Percentiles rank a stretch among this genome's conserved stretches.
Evolutionary conservation across 1,139 yeast species (phyloP).

Genomic region (Suhomyces panamericanus): DNA sequence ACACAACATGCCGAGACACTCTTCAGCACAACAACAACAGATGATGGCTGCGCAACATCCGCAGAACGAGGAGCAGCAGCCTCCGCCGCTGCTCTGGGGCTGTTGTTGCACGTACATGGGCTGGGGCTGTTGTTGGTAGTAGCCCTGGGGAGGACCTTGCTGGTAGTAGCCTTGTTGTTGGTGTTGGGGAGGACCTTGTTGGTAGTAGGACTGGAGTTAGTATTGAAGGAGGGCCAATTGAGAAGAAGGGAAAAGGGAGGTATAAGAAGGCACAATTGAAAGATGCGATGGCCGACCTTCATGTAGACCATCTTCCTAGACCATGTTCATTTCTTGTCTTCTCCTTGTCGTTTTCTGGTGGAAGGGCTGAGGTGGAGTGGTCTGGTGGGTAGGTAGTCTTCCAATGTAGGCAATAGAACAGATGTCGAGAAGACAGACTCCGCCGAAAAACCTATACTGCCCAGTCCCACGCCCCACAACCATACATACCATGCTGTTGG

Average conservation of each 20-base stretch:
- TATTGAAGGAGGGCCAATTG: background rate
- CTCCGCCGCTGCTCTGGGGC: constrained; percentile 33
- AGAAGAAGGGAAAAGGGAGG: no score
- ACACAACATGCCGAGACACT: constrained; percentile 24
- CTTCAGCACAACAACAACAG: constrained; percentile 50
- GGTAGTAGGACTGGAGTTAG: constrained; percentile 14
- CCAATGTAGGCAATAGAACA: no score
- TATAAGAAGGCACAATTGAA: no score
- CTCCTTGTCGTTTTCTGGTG: no score
- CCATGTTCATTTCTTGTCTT: no score
- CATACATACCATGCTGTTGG: constrained; percentile 1
- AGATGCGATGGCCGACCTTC: no score
- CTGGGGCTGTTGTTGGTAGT: constrained; percentile 36
- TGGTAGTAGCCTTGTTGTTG: constrained; percentile 21
- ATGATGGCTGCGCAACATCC: constrained; percentile 46
- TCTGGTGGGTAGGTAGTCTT: no score
- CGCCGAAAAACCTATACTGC: no score
- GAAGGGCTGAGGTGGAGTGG: no score
- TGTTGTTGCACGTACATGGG: constrained; percentile 46
- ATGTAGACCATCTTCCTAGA: no score
- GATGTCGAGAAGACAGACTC: no score
- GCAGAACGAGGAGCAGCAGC: constrained; percentile 41
- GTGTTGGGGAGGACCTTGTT: constrained; percentile 17
- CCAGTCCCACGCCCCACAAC: no score
- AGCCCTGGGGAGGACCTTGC: constrained; percentile 34